phyloP scores from a whole-genome alignment of 352 stramenopile genomes.

The Globisporangium carolinianum region DNA sequence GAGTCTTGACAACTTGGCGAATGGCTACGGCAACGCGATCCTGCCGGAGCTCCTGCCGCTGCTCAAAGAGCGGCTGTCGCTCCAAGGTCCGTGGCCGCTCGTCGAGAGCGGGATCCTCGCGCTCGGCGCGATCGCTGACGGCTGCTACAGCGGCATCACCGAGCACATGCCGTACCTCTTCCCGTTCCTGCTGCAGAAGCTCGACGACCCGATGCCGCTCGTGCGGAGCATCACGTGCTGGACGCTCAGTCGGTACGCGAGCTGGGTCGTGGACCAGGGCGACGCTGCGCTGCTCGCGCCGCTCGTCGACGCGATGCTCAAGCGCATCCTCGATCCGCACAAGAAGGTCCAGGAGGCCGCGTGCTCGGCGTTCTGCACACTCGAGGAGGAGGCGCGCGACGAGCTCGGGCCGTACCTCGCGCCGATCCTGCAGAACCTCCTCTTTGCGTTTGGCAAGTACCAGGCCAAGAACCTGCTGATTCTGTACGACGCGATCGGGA shows the following conservation, averaged over 20 bases:
- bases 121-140: constrained; percentile 93
- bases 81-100: constrained; percentile 89
- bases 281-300: constrained; percentile 80
- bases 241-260: constrained; percentile 90
- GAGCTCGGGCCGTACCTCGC: constrained; percentile 91
- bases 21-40: constrained; percentile 91
- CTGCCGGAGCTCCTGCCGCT: constrained; percentile 89
- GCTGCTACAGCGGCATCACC: constrained; percentile 91
- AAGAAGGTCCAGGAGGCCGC: constrained; percentile 94
- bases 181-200: constrained; percentile 92
- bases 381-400: constrained; percentile 92
- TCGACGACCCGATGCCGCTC: constrained; percentile 84
- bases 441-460: constrained; percentile 91
- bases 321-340: constrained; percentile 87
- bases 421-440: constrained; percentile 89
- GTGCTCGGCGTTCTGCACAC: constrained; percentile 92
- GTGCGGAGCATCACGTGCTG: constrained; percentile 93
- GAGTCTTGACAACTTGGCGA: constrained; percentile 92
- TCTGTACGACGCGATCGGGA: constrained; percentile 94
- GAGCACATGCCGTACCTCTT: constrained; percentile 90
- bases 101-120: constrained; percentile 94
- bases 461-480: constrained; percentile 93
- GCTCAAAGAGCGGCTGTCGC: constrained; percentile 86
- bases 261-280: constrained; percentile 90
- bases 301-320: constrained; percentile 83